Evolutionary conservation across 129 eudicot species (phyloP).

Genomic region (Flaveria ramosissima): DNA sequence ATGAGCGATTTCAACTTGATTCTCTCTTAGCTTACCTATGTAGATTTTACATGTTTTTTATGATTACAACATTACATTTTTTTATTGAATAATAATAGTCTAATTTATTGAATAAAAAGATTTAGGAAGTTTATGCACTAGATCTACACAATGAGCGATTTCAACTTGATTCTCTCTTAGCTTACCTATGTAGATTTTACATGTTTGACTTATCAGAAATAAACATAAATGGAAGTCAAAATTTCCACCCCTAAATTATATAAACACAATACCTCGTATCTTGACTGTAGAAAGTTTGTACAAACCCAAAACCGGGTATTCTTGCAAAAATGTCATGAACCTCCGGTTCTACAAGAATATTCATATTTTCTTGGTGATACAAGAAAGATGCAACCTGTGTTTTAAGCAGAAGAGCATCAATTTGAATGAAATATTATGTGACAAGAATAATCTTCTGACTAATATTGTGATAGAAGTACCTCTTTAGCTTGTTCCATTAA

Average conservation of each 20-base stretch:
- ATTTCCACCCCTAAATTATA: constrained; percentile 4
- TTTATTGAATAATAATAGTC: not conserved
- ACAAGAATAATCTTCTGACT: not conserved
- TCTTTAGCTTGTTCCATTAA: constrained; percentile 97
- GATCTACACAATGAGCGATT: not conserved
- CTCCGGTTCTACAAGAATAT: constrained; percentile 97
- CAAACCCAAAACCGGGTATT: constrained; percentile 97
- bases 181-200: not conserved
- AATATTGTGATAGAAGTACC: constrained; percentile 43
- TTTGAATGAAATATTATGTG: constrained; percentile 7
- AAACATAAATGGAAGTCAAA: not conserved
- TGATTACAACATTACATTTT: not conserved
- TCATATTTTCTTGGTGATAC: constrained; percentile 88
- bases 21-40: not conserved
- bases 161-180: not conserved
- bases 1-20: not conserved
- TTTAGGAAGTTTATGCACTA: not conserved
- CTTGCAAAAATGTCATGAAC: constrained; percentile 95
- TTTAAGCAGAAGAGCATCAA: constrained; percentile 3
- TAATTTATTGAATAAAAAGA: not conserved
- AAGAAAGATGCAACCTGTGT: constrained; percentile 91
- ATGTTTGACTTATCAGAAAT: not conserved
- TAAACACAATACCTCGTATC: constrained; percentile 72
- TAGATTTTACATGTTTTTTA: not conserved
- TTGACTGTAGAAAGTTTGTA: constrained; percentile 95